Percentiles rank a stretch among this genome's conserved stretches.
These are phyloP conservation scores for Sugiyamaella paludigena DNA, from an alignment of 1,139 yeast genomes.

Conservation along the genomic window DNA sequence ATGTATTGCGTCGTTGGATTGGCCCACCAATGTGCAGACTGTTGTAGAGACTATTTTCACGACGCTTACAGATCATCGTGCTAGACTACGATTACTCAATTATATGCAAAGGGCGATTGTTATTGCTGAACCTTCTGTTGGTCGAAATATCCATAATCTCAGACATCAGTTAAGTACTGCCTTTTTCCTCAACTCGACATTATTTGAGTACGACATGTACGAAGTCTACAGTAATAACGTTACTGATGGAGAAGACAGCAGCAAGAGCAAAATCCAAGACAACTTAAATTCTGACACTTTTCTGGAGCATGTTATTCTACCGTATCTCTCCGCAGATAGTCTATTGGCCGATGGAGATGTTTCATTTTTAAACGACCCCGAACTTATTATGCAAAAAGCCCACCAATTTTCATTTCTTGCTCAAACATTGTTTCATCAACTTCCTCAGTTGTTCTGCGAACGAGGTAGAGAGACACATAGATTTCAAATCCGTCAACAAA, in stretches of 20 bases:
- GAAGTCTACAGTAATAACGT: too few species aligned
- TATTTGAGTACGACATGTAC: not conserved
- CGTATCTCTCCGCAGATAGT: not conserved
- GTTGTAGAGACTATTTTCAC: conserved; percentile 4
- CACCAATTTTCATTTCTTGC: conserved; percentile 7
- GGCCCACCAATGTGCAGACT: not conserved
- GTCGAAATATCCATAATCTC: conserved; percentile 2
- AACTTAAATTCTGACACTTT: not conserved
- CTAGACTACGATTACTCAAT: conserved; percentile 6
- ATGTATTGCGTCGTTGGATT: not conserved
- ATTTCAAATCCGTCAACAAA: not conserved
- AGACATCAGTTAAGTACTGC: conserved; percentile 5
- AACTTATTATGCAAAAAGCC: not conserved
- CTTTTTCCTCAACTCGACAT: conserved; percentile 5
- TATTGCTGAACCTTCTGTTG: not conserved
- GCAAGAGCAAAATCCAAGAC: not conserved
- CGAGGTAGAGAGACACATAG: not conserved
- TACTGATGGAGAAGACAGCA: too few species aligned
- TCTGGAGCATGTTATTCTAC: conserved; percentile 2
- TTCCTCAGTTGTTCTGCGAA: conserved; percentile 6
- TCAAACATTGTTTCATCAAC: not conserved
- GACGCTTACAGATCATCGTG: not conserved
- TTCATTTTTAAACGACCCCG: not conserved
- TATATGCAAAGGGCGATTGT: conserved; percentile 2
- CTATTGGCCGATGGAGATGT: conserved; percentile 2